phyloP scores from a whole-genome alignment of 805 yeast species.

The Cephaloascus albidus region DNA sequence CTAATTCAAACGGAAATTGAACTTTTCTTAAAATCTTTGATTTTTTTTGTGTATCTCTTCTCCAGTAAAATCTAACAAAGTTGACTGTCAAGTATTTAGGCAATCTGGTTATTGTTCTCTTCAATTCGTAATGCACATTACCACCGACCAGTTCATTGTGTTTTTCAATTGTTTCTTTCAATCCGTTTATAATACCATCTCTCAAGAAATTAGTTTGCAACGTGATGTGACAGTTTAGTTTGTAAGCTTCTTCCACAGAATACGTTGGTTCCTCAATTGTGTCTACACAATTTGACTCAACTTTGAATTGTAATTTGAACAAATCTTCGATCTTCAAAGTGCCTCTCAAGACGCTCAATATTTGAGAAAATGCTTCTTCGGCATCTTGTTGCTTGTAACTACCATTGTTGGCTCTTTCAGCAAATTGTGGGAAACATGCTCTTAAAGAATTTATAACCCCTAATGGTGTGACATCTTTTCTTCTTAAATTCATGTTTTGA shows the following conservation, averaged over 20 bases:
- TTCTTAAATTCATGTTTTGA: conserved; percentile 32
- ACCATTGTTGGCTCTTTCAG: conserved; percentile 65
- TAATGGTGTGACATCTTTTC: conserved; percentile 53
- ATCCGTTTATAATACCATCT: conserved; percentile 70
- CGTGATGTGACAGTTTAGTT: conserved; percentile 84
- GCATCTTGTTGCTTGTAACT: conserved; percentile 94
- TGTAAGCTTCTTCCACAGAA: conserved; percentile 43
- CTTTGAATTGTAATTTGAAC: conserved; percentile 59
- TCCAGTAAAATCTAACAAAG: conserved; percentile 94
- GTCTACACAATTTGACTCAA: conserved; percentile 53
- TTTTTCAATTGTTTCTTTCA: conserved; percentile 73
- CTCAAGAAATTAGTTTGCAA: conserved; percentile 79
- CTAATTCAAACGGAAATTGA: conserved; percentile 89
- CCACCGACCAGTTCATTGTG: conserved; percentile 59
- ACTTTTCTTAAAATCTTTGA: conserved; percentile 92
- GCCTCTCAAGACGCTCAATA: conserved; percentile 42
- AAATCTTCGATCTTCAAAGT: conserved; percentile 43
- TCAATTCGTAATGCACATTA: conserved; percentile 62
- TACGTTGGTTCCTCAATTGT: conserved; percentile 19
- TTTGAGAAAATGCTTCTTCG: conserved; percentile 86
- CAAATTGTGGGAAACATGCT: conserved; percentile 76
- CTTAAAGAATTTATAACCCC: conserved; percentile 60
- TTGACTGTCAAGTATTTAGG: conserved; percentile 88
- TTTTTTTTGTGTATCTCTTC: conserved; percentile 81
- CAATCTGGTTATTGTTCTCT: conserved; percentile 55